These are phyloP conservation scores for Aspergillus sojae DNA, from an alignment of 2,329 filamentous ascomycete species.

Conservation along the genomic window DNA sequence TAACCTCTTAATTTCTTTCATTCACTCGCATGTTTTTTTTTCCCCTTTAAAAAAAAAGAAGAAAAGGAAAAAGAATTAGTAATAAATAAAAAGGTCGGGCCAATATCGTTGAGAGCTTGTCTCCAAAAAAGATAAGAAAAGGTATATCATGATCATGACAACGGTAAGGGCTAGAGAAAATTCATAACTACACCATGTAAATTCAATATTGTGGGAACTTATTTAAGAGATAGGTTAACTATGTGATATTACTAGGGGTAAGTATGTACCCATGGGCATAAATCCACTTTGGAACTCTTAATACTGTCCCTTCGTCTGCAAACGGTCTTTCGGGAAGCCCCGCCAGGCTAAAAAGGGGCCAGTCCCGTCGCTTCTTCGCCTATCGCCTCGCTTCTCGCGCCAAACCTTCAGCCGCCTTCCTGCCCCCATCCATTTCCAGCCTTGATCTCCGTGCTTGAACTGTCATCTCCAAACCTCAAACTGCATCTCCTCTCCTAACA, in stretches of 20 bases:
- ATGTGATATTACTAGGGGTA: background rate
- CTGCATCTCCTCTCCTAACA: constrained; percentile 9
- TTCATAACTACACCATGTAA: background rate
- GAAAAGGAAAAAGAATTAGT: background rate
- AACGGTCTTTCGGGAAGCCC: constrained; percentile 10
- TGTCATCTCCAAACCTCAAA: constrained; percentile 17
- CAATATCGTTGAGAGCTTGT: background rate
- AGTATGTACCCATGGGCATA: background rate
- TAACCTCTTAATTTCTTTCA: background rate
- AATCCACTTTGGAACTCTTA: background rate
- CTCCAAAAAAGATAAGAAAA: background rate
- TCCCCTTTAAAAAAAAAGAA: too few species aligned
- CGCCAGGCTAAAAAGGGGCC: constrained; percentile 10
- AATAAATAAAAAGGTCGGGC: background rate
- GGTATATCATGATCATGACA: background rate
- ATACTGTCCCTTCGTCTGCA: background rate
- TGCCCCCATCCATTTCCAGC: constrained; percentile 9
- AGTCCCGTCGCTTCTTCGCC: constrained; percentile 25
- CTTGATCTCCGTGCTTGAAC: constrained; percentile 13
- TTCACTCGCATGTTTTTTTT: background rate
- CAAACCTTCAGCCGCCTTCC: constrained; percentile 33
- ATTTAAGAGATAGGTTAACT: background rate
- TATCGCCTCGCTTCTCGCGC: constrained; percentile 39
- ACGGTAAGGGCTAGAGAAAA: background rate
- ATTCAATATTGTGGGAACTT: background rate